Percentiles rank a stretch among this genome's conserved stretches.
These are phyloP conservation scores for Manihot esculenta DNA, from an alignment of 441 rosid species.

Conservation along the genomic window DNA sequence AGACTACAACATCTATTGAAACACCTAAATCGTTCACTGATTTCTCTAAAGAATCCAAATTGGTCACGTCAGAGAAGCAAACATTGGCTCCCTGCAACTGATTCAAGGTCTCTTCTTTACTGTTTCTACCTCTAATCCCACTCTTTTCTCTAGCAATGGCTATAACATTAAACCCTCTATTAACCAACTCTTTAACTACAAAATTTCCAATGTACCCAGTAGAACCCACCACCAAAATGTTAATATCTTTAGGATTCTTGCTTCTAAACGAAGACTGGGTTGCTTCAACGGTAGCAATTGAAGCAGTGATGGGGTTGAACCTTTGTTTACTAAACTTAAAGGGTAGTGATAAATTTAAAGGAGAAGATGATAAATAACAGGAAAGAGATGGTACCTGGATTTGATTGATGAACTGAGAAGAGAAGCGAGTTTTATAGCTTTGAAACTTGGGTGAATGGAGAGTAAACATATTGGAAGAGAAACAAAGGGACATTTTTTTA, in stretches of 20 bases:
- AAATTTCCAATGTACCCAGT: constrained; percentile 91
- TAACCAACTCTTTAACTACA: constrained; percentile 70
- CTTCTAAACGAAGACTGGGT: constrained; percentile 48
- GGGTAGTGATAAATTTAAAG: constrained; percentile 23
- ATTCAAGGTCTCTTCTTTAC: constrained; percentile 57
- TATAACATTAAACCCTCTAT: constrained; percentile 76
- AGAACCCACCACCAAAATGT: constrained; percentile 76
- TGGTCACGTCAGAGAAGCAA: constrained; percentile 82
- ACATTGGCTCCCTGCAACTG: constrained; percentile 65
- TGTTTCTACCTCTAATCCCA: constrained; percentile 63
- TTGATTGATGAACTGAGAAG: constrained; percentile 46
- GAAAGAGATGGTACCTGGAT: constrained; percentile 51
- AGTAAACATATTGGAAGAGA: constrained; percentile 44
- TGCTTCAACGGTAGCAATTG: constrained; percentile 32
- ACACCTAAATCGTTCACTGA: constrained; percentile 45
- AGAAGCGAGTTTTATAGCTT: constrained; percentile 33
- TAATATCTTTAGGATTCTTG: constrained; percentile 58
- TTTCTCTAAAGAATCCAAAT: constrained; percentile 48
- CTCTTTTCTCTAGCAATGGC: constrained; percentile 81
- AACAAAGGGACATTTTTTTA: constrained; percentile 50
- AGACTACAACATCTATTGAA: constrained; percentile 76
- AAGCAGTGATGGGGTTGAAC: constrained; percentile 39
- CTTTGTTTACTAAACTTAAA: constrained; percentile 33
- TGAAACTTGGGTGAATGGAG: constrained; percentile 34
- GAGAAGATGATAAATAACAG: constrained; percentile 24